These are phyloP conservation scores for Luvunga scandens DNA, from an alignment of 345 rosid species.

Conservation along the genomic window DNA sequence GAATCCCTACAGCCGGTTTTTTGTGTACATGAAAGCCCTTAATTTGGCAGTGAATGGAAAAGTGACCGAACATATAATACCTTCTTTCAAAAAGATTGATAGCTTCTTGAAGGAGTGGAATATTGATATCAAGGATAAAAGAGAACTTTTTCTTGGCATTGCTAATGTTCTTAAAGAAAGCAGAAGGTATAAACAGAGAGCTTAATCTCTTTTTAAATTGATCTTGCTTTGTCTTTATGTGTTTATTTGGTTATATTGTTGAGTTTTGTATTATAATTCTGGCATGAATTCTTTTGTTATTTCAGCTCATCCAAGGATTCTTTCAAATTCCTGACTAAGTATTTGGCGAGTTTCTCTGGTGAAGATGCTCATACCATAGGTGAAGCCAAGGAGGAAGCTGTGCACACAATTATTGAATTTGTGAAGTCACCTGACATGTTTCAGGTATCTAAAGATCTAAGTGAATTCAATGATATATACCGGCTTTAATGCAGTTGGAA, in stretches of 20 bases:
- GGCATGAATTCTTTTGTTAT: not conserved
- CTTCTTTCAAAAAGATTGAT: conserved; percentile 80
- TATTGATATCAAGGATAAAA: conserved; percentile 71
- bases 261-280: not conserved
- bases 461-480: not conserved
- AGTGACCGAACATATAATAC: conserved; percentile 61
- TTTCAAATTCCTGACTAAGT: conserved; percentile 71
- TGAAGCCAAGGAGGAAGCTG: conserved; percentile 96
- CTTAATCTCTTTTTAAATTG: not conserved
- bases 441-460: conserved; percentile 52
- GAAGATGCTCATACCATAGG: conserved; percentile 58
- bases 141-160: conserved; percentile 72
- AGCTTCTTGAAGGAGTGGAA: conserved; percentile 95
- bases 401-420: conserved; percentile 67
- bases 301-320: conserved; percentile 73
- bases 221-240: not conserved
- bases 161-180: conserved; percentile 70
- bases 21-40: conserved; percentile 78
- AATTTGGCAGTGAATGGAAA: conserved; percentile 70
- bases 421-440: conserved; percentile 83
- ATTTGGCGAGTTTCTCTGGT: conserved; percentile 78
- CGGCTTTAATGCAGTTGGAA: not conserved
- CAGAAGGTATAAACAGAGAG: conserved; percentile 51
- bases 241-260: not conserved
- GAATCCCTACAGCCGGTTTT: conserved; percentile 60